Evolutionary conservation across 495 filamentous ascomycete genomes (phyloP), one percentile per base, ranked within the genome.

Genomic region (Extremus antarcticus): DNA sequence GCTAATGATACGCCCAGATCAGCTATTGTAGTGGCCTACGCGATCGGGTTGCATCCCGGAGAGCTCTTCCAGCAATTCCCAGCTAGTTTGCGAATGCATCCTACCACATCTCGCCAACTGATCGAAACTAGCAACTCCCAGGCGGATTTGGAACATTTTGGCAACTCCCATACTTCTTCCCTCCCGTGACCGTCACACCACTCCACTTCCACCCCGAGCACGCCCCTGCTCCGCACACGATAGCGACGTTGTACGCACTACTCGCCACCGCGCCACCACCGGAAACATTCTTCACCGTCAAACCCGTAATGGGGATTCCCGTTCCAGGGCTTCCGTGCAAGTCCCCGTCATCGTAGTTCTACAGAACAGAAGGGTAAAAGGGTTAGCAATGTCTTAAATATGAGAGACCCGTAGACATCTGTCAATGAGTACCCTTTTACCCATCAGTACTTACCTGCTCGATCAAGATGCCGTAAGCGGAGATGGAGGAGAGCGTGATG

Each of bases 391-490:
- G n/a, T n/a, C n/a, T n/a, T n/a, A n/a, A n/a, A n/a, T n/a, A n/a
- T n/a, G n/a, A n/a, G n/a, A n/a, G n/a, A n/a, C n/a, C n/a, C n/a
- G n/a, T n/a, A n/a, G n/a, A n/a, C n/a, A n/a, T n/a, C n/a, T n/a
- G n/a, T n/a, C n/a, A n/a, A n/a, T n/a, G n/a, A n/a, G n/a, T n/a
- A n/a, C n/a, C n/a, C n/a, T n/a, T n/a, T n/a, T n/a, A n/a, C n/a
- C n/a, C n/a, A n/a, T n/a, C 3, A 20, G 41, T 3, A 40, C n/a
- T 9, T 9, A 40, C 81, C 68, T 87, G 83, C 68, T 86, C 69
- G 45, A 87, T 78, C 55, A 83, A 72, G 47, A 87, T 78, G 47
- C 82, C 83, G 63, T 85, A 35, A 4, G 7, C 29, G 13, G 73
- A 68, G 63, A 84, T 83, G 22, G 69, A 66, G 48, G 71, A 74